Base-by-base conservation (phyloP, 1,284 basidiomycete genomes). In the Omphalotus olearius region DNA sequence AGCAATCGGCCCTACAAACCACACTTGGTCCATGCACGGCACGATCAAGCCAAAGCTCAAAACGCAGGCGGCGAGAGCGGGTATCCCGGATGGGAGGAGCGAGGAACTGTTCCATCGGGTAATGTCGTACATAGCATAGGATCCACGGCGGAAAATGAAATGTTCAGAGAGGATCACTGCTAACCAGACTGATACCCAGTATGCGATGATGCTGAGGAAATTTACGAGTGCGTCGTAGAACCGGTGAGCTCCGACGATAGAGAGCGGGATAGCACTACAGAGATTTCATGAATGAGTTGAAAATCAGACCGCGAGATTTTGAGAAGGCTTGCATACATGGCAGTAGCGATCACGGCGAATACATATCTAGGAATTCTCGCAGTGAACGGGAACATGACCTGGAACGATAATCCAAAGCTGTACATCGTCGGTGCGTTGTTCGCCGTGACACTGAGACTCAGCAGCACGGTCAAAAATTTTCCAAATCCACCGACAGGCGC, bases 391-490 rank as follows among this genome's bases (percentile, higher is more conserved):
- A 91, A 67, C 59, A 87, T 79, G 6, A 91, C 78, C 64, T 94
- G 91, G 55, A 92, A 77, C 60, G 82, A 88, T 54, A 95, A 75
- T n/a, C 88, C 83, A 53, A 91, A 81, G 45, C 85, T 89, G 67
- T 96, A 95, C 59, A 93, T 83, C 10, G 85, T 91, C 4, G 85
- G 82, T 5, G 90, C 88, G 51, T 93, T 89, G 70, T 96, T 97
- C 2, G 82, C 91, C 2, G 83, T 82, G 25, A 92, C 88, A 51
- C 85, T 90, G 26, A 95, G 71, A 45, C 85, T 85, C 52, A 93
- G 73, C 47, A 89, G 69, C 14, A 95, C 89, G 16, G 88, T 89
- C 52, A 96, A 73, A 71, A 97, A 92, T 62, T 90, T 87, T 2
- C 91, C 90, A 62, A 94, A 94, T 26, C 84, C 81, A 20, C 80